phyloP scores from a whole-genome alignment of 805 yeast genomes.

The Myxozyma mucilagina region DNA sequence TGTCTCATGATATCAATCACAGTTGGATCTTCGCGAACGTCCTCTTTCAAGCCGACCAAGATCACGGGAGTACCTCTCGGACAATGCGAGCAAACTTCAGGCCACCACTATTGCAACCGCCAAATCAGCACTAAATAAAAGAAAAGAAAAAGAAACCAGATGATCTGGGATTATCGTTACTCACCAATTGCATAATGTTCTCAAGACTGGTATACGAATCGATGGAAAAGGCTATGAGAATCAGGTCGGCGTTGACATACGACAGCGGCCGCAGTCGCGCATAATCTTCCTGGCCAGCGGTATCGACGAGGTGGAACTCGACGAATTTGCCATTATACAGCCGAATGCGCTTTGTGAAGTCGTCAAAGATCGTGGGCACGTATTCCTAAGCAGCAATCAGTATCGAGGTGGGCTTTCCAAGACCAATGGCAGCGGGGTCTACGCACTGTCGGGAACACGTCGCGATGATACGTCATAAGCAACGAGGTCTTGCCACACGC shows the following conservation, averaged over 20 bases:
- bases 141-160: neutral
- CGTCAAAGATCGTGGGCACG: constrained; percentile 83
- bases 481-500: constrained; percentile 89
- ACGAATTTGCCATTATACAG: constrained; percentile 52
- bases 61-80: constrained; percentile 68
- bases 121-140: neutral
- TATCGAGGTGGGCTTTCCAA: neutral
- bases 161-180: neutral
- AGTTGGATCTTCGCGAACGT: constrained; percentile 45
- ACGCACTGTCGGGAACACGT: constrained; percentile 57
- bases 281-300: constrained; percentile 88
- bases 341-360: constrained; percentile 60
- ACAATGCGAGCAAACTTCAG: constrained; percentile 81
- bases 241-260: constrained; percentile 74
- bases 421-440: neutral
- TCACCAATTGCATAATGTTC: constrained; percentile 59
- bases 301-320: constrained; percentile 81
- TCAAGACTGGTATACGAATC: constrained; percentile 62
- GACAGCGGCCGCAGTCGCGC: constrained; percentile 76
- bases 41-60: constrained; percentile 81
- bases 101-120: constrained; percentile 58
- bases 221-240: constrained; percentile 74
- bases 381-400: constrained; percentile 43
- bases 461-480: constrained; percentile 63
- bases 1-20: constrained; percentile 32